These are phyloP conservation scores for Podospora appendiculata DNA, from an alignment of 495 filamentous ascomycete species.

Conservation along the genomic window DNA sequence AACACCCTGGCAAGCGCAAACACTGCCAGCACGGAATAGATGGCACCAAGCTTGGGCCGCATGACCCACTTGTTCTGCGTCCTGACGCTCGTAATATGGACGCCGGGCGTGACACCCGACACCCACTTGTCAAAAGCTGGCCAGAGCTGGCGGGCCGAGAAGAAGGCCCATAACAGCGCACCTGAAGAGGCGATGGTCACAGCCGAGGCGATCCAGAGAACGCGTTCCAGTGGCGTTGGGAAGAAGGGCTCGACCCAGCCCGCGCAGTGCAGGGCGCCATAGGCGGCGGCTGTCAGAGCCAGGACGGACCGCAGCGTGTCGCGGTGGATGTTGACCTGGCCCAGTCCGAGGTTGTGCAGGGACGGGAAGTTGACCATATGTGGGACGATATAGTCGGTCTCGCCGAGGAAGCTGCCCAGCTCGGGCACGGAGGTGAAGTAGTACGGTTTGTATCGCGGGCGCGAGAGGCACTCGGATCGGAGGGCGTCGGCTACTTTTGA, in stretches of 20 bases:
- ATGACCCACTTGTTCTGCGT: not conserved
- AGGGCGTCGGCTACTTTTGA: not conserved
- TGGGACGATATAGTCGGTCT: conserved; percentile 3
- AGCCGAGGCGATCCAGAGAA: conserved; percentile 6
- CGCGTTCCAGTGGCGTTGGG: not conserved
- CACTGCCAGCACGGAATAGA: conserved; percentile 4
- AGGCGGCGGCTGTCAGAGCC: conserved; percentile 1
- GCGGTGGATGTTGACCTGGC: conserved; percentile 7
- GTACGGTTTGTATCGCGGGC: not conserved
- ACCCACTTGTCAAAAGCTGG: conserved; percentile 6
- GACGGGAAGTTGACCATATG: conserved; percentile 4
- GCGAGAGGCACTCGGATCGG: not conserved
- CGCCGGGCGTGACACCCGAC: conserved; percentile 3
- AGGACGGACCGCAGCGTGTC: conserved; percentile 2
- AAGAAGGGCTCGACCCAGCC: not conserved
- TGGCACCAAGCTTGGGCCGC: not conserved
- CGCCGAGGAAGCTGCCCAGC: conserved; percentile 2
- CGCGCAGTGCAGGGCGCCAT: conserved; percentile 4
- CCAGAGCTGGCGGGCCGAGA: conserved; percentile 1
- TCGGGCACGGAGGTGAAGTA: conserved; percentile 4
- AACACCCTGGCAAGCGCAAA: conserved; percentile 8
- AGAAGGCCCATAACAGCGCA: conserved; percentile 1
- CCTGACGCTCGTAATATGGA: not conserved
- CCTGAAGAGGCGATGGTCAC: conserved; percentile 7
- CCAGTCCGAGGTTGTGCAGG: conserved; percentile 1